Evolutionary conservation across 2,329 filamentous ascomycete species (phyloP), one percentile per base, ranked within the genome.

Genomic region (Xylariaceae sp.): DNA sequence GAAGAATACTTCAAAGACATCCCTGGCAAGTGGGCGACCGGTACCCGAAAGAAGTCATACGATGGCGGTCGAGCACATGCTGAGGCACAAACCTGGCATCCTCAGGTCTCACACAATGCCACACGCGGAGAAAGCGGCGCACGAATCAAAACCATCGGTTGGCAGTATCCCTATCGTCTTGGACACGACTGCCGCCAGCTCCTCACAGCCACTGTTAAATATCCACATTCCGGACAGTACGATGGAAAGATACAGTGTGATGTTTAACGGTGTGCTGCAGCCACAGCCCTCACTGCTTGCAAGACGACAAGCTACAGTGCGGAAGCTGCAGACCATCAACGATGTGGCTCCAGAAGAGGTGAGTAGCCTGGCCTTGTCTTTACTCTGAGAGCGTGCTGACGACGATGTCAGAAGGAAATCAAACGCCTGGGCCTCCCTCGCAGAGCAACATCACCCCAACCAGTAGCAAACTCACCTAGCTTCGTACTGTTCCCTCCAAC

Each of bases 201-300:
- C 19, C 24, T 15, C 27, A 29, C n/a, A 36, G n/a, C 46, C 43
- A 9, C 57, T 81, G 5, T 63, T 95, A 14, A 70, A 88, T 47
- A 72, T 95, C 12, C 77, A 89, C 33, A 92, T 95, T 37, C 89
- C 90, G 1, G 73, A 75, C 31, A 71, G 84, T 35, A 77, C 82
- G 42, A 69, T 96, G 70, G 90, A 95, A 55, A 70, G 90, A 31
- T 96, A 94, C 48, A 94, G 88, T 47, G 75, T 95, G 44, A 95
- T 95, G 89, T 95, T 96, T 52, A 77, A 80, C 35, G 75, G 74
- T 23, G 67, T 95, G 5, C 63, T 94, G 17, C 49, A 54, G 29
- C 40, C 49, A 23, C 72, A 75, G 40, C 56, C 57, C 6, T 56
- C 64, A 1, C 59, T 80, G 6, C 58, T 79, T 17, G 67, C 67